Conservation (phyloP, 2,329 filamentous ascomycete species). For the Aspergillus fumigatus region DNA sequence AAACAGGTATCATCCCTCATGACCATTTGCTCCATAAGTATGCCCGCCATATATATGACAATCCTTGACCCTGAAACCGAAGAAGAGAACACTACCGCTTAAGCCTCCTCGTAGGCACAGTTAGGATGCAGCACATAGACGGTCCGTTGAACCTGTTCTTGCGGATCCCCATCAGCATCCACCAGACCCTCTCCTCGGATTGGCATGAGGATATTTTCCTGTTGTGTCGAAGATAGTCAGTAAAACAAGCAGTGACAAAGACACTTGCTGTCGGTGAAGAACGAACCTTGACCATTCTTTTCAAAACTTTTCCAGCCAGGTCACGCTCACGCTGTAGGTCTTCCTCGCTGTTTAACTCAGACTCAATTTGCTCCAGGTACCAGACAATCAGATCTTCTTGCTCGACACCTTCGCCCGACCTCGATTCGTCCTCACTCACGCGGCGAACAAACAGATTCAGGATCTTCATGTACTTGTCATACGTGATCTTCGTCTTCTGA, state of each 20-base stretch:
- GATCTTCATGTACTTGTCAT: slow-evolving; percentile 90
- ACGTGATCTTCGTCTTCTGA: slow-evolving; percentile 81
- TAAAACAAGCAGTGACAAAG: slow-evolving; percentile 1
- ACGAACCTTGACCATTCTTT: slow-evolving; percentile 89
- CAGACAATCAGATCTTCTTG: slow-evolving; percentile 76
- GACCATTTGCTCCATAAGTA: slow-evolving; percentile 21
- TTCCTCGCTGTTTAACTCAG: slow-evolving; percentile 73
- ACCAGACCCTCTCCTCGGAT: slow-evolving; percentile 82
- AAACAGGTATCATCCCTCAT: slow-evolving; percentile 32
- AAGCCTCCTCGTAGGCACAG: slow-evolving; percentile 67
- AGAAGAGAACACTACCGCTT: slow-evolving; percentile 10
- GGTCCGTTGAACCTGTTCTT: slow-evolving; percentile 43
- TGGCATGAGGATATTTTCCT: slow-evolving; percentile 58
- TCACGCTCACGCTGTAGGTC: slow-evolving; percentile 71
- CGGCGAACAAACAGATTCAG: slow-evolving; percentile 79
- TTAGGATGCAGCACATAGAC: slow-evolving; percentile 94
- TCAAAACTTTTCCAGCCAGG: slow-evolving; percentile 78
- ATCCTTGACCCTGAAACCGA: slow-evolving; percentile 5
- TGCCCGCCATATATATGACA: slow-evolving; percentile 17
- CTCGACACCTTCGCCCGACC: slow-evolving; percentile 75
- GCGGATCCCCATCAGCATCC: slow-evolving; percentile 61
- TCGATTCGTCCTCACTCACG: slow-evolving; percentile 75
- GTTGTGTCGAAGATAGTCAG: slow-evolving; percentile 4
- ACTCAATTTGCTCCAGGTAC: slow-evolving; percentile 90
- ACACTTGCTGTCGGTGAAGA: background rate